Evolutionary conservation across 2,329 filamentous ascomycete species (phyloP), one percentile per base, ranked within the genome.

Genomic region (Fusarium duplospermum): DNA sequence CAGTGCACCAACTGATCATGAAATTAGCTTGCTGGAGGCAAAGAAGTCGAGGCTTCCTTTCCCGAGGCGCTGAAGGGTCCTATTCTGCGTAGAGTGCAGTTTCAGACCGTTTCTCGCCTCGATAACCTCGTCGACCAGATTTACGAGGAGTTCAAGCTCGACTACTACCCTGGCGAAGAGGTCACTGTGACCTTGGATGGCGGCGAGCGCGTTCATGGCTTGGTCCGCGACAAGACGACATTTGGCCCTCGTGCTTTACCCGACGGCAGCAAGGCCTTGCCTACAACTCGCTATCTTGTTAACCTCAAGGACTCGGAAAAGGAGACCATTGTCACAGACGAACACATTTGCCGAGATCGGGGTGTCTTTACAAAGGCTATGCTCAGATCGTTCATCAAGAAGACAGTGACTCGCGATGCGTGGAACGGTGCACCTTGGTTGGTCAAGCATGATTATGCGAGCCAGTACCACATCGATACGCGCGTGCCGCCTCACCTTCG

Each of bases 381-480:
- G 82, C 87, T 99, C 45, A 92, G 96, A 36, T 94, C 95, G 7
- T 99, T 98, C 75, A 94, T 99, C 73, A 98, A 98, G 81, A 95
- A 97, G 82, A 96, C 95, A 0, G 93, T 98, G n/a, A 93, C 92
- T 2, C 88, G 96, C 70, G 96, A 98, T 79, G 90, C 94, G 5
- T 98, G 95, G 94, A 96, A 92, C 70, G 96, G 96, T n/a, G 96
- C 96, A 0, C 96, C 96, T 0, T 99, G 96, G 96, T 86, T 97
- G 64, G 96, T 98, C 20, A 98, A 97, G 84, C 89, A 93, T 38
- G 92, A 94, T 63, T 91, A 97, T 68, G 96, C 96, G 1, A 90
- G 91, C 54, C 89, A 92, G 72, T 98, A 96, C 82, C 92, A 94
- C 71, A 96, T 99, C 72, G 92, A 94, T 70, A 95, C 91, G n/a